A percentile compares a stretch with the other conserved stretches of the same genome.
phyloP scores from a whole-genome alignment of 129 eudicot species.

The Helichrysum umbraculigerum region DNA sequence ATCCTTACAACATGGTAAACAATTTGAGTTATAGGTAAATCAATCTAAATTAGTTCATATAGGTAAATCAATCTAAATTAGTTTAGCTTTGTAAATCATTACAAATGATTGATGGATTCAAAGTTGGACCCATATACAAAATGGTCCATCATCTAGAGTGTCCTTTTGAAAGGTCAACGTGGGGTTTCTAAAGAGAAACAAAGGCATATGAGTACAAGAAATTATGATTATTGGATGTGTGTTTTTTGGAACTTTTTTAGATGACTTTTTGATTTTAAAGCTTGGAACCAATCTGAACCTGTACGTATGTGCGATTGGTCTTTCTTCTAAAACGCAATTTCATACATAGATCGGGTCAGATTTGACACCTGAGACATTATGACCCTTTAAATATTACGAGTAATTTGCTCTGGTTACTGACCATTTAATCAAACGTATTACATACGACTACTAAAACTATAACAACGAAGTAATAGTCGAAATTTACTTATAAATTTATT shows the following conservation, averaged over 20 bases:
- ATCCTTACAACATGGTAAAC: too few relatives aligned
- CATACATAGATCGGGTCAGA: too few relatives aligned
- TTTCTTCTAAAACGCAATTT: too few relatives aligned
- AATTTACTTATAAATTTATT: too few relatives aligned
- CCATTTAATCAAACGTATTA: too few relatives aligned
- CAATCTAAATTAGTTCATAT: background rate
- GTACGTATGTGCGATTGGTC: too few relatives aligned
- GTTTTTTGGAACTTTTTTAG: background rate
- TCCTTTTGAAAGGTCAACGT: slow-evolving; percentile 9
- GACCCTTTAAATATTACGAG: too few relatives aligned
- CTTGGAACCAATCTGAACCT: background rate
- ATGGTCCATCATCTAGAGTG: slow-evolving; percentile 20
- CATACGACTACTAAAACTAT: too few relatives aligned
- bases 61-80: background rate
- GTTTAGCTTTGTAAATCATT: slow-evolving; percentile 16
- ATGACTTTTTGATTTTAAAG: background rate
- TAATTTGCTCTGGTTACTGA: too few relatives aligned
- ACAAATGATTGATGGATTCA: slow-evolving; percentile 21
- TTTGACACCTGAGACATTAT: too few relatives aligned
- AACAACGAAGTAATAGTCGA: too few relatives aligned
- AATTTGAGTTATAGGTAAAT: background rate
- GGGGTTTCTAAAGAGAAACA: background rate
- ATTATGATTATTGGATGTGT: background rate
- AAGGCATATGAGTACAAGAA: background rate
- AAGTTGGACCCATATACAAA: slow-evolving; percentile 18